Evolutionary conservation across 2,329 filamentous ascomycete genomes (phyloP).

Genomic region (Aspergillus sp.): DNA sequence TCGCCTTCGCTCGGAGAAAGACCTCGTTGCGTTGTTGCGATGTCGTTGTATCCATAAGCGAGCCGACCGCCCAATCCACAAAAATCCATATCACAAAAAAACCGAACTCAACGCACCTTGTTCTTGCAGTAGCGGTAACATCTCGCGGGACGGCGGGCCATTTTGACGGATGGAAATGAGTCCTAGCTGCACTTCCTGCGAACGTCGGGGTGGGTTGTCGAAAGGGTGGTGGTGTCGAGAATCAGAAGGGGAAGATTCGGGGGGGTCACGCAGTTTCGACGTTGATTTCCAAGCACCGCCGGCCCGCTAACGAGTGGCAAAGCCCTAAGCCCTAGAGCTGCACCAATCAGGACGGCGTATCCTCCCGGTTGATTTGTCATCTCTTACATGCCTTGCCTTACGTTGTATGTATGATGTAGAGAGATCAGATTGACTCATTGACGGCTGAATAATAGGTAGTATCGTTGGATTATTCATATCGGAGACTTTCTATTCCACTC

Average conservation of each 20-base stretch:
- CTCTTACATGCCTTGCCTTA: neutral
- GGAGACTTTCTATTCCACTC: no score
- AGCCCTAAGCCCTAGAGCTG: slow-evolving; percentile 42
- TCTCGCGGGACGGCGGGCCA: slow-evolving; percentile 98
- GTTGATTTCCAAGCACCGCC: slow-evolving; percentile 44
- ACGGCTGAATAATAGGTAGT: no score
- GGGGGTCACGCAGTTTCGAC: slow-evolving; percentile 25
- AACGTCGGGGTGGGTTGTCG: slow-evolving; percentile 37
- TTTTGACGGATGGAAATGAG: slow-evolving; percentile 67
- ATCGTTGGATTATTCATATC: no score
- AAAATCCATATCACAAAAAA: slow-evolving; percentile 22
- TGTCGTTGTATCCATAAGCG: slow-evolving; percentile 23
- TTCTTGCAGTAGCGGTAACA: slow-evolving; percentile 99
- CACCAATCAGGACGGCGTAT: slow-evolving; percentile 21
- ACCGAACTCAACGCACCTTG: slow-evolving; percentile 67
- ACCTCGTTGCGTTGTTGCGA: neutral
- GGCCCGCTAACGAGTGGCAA: slow-evolving; percentile 38
- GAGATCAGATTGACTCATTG: no score
- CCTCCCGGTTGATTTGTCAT: slow-evolving; percentile 23
- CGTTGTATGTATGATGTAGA: neutral
- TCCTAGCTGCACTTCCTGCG: slow-evolving; percentile 45
- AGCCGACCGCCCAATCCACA: slow-evolving; percentile 23
- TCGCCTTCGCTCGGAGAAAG: no score
- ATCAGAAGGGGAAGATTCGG: slow-evolving; percentile 27
- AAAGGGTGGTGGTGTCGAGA: slow-evolving; percentile 34